Percentiles rank a stretch among this genome's conserved stretches.
phyloP scores from a whole-genome alignment of 768 basidiomycete genomes.

The Lactifluus pinguis region DNA sequence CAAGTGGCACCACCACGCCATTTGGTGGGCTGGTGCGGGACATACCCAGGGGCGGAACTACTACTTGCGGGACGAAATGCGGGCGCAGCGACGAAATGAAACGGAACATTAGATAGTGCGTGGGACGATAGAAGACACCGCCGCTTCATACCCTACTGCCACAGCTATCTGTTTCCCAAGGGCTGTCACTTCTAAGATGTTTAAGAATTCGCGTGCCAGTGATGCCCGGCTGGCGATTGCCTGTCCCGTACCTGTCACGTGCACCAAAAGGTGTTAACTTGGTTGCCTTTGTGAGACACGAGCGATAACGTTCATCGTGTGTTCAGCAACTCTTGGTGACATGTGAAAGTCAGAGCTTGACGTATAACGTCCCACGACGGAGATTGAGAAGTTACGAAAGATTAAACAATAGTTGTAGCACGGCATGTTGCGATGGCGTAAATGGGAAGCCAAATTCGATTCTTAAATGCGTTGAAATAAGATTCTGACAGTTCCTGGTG shows the following conservation, averaged over 20 bases:
- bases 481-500: background rate
- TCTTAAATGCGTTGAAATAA: background rate
- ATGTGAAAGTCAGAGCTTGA: background rate
- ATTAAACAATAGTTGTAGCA: background rate
- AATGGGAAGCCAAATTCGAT: no score
- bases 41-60: background rate
- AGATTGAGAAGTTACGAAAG: background rate
- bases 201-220: background rate
- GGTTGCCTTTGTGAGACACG: background rate
- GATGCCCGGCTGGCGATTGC: background rate
- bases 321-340: background rate
- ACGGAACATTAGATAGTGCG: background rate
- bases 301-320: background rate
- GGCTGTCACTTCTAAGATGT: background rate
- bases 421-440: background rate
- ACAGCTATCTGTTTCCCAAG: background rate
- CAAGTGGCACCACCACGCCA: background rate
- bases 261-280: background rate
- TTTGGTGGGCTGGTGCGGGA: background rate
- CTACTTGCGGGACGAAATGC: background rate
- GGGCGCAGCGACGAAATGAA: slow-evolving; percentile 1
- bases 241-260: background rate
- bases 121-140: background rate
- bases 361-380: background rate
- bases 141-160: slow-evolving; percentile 2